Evolutionary conservation across 495 filamentous ascomycete species (phyloP).

Genomic region (Podospora anserina): DNA sequence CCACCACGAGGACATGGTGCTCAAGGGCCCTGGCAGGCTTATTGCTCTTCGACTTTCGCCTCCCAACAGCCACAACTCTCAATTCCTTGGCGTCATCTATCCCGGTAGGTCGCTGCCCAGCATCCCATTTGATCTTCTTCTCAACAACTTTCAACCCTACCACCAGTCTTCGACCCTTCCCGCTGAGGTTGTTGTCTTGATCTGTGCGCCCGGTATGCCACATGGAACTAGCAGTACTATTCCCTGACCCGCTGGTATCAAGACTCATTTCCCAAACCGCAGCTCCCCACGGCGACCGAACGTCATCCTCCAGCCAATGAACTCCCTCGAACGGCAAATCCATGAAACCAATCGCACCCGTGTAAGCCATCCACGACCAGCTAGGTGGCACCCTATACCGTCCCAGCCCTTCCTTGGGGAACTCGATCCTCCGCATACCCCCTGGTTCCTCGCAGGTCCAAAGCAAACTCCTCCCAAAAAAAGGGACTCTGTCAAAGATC

Average conservation of each 20-base stretch:
- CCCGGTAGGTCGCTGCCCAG: not conserved
- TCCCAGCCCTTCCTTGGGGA: constrained; percentile 12
- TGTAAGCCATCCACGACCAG: constrained; percentile 33
- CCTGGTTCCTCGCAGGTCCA: constrained; percentile 18
- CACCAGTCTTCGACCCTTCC: not conserved
- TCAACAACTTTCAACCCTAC: not conserved
- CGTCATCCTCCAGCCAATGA: constrained; percentile 18
- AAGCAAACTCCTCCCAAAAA: constrained; percentile 24
- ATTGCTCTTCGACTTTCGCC: not conserved
- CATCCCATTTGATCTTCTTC: not conserved
- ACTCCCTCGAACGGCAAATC: constrained; percentile 13
- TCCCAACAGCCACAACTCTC: not conserved
- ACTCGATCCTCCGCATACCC: constrained; percentile 7
- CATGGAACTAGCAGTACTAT: not conserved
- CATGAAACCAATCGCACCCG: constrained; percentile 23
- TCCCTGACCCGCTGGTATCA: not conserved
- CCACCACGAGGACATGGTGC: not conserved
- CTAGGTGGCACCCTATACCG: not conserved
- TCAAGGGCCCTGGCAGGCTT: not conserved
- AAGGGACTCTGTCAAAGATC: constrained; percentile 18
- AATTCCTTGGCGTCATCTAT: not conserved
- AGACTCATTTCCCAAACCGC: not conserved
- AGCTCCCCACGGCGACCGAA: constrained; percentile 7
- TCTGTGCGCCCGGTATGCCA: not conserved
- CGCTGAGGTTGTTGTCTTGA: not conserved